These are phyloP conservation scores for Colletotrichum sp. DNA, from an alignment of 2,329 filamentous ascomycete genomes.

Conservation along the genomic window DNA sequence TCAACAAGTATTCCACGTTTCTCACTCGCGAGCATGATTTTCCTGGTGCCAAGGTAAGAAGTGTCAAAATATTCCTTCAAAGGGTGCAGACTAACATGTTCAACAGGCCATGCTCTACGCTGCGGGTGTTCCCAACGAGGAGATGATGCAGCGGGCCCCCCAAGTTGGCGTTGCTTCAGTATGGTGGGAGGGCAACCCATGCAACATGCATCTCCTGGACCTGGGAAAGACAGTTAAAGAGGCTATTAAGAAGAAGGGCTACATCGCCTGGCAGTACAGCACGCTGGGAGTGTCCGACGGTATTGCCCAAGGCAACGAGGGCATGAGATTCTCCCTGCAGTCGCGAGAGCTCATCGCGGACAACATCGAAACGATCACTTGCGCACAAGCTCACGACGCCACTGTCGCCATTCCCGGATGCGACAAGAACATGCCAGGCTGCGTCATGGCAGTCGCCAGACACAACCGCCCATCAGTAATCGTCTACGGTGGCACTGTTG, in stretches of 20 bases:
- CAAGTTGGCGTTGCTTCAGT: slow-evolving; percentile 91
- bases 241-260: slow-evolving; percentile 80
- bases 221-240: slow-evolving; percentile 88
- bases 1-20: neutral
- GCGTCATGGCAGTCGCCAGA: slow-evolving; percentile 88
- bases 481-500: slow-evolving; percentile 93
- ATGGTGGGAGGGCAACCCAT: slow-evolving; percentile 98
- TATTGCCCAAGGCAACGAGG: slow-evolving; percentile 94
- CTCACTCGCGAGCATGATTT: slow-evolving; percentile 4
- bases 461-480: slow-evolving; percentile 93
- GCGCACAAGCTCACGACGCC: slow-evolving; percentile 90
- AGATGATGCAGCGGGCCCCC: slow-evolving; percentile 87
- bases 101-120: slow-evolving; percentile 92
- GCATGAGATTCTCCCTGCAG: slow-evolving; percentile 93
- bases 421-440: slow-evolving; percentile 98
- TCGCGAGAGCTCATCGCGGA: slow-evolving; percentile 92
- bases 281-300: slow-evolving; percentile 88
- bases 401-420: slow-evolving; percentile 93
- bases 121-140: slow-evolving; percentile 81
- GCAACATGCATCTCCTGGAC: slow-evolving; percentile 76
- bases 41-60: neutral
- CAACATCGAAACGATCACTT: slow-evolving; percentile 91
- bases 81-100: neutral
- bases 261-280: slow-evolving; percentile 95
- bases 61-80: neutral